Evolutionary conservation across 1,284 basidiomycete species (phyloP), one percentile per base, ranked within the genome.

Genomic region (Rhodotorula sp.): DNA sequence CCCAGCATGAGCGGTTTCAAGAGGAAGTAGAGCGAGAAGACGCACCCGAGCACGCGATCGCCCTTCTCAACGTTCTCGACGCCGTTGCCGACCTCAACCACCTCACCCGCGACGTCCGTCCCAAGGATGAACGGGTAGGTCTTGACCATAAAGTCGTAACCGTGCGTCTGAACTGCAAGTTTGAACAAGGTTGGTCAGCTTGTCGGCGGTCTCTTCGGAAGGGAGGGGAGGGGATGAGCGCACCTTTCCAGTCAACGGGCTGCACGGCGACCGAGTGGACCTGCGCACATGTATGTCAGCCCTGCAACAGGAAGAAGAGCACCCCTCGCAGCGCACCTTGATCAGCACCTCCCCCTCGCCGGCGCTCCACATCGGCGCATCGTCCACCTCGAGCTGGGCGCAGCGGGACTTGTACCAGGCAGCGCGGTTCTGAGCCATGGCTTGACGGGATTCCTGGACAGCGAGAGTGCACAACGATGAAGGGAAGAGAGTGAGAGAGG

Each of bases 11-110:
- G 27, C n/a, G 36, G 15, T 21, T 27, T 27, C 3, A n/a, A n/a
- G 9, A 44, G 37, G 50, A 29, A 19, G 29, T 32, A 22, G 51
- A 15, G 46, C 10, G 54, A 48, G 46, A 39, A 8, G 15, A 63
- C 70, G 32, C 1, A 71, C 70, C 57, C 70, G 46, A 71, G 70
- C 3, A 85, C 84, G 12, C 83, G 78, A 76, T 84, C 84, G 3
- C 80, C 77, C 15, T 81, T 78, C 67, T 82, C 80, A 63, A 81
- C 77, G 46, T 80, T 66, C 7, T 74, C 78, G 7, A 85, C 84
- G 12, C 80, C 83, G 53, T 80, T 78, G 39, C 84, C 84, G 63
- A 85, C 78, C 60, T 81, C 80, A 53, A 83, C 78, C 65, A 85
- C 79, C 67, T 83, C 81, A 27, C 84, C 84, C 3, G 84, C 82